phyloP scores from a whole-genome alignment of 2,329 filamentous ascomycete species.

The Colletotrichum aenigma region DNA sequence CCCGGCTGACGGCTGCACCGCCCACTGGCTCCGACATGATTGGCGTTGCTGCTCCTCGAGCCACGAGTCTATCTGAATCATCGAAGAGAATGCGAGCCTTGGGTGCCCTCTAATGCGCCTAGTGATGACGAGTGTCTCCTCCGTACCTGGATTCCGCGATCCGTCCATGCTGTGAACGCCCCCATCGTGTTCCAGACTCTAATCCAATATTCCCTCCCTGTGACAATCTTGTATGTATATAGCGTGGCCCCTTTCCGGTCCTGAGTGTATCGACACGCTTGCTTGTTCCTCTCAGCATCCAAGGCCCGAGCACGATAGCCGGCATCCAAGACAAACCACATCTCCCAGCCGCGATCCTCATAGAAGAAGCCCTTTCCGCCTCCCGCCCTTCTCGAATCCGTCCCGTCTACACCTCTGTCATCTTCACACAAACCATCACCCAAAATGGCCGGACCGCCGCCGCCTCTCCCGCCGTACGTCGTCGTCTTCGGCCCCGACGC shows the following conservation, averaged over 20 bases:
- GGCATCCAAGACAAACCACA: background rate
- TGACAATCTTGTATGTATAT: background rate
- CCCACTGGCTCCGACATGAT: background rate
- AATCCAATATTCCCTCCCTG: background rate
- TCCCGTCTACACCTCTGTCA: background rate
- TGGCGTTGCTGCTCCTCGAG: background rate
- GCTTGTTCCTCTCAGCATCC: background rate
- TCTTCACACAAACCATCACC: too few species aligned
- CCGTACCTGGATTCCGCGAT: background rate
- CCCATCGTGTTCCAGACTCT: background rate
- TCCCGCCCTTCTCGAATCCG: background rate
- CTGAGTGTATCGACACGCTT: background rate
- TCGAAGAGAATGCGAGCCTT: background rate
- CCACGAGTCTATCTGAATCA: background rate
- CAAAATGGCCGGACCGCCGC: conserved; percentile 24
- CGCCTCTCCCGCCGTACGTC: conserved; percentile 16
- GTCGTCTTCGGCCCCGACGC: conserved; percentile 47
- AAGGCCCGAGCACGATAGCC: background rate
- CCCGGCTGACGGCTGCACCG: background rate
- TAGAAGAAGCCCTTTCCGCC: background rate
- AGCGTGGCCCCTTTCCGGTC: background rate
- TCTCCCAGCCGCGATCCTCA: background rate
- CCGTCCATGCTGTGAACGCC: background rate
- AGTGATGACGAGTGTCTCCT: background rate
- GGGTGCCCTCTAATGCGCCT: background rate